Evolutionary conservation across 148 eudicot genomes (phyloP), one percentile per base, ranked within the genome.

Genomic region (Chenopodium quinoa): DNA sequence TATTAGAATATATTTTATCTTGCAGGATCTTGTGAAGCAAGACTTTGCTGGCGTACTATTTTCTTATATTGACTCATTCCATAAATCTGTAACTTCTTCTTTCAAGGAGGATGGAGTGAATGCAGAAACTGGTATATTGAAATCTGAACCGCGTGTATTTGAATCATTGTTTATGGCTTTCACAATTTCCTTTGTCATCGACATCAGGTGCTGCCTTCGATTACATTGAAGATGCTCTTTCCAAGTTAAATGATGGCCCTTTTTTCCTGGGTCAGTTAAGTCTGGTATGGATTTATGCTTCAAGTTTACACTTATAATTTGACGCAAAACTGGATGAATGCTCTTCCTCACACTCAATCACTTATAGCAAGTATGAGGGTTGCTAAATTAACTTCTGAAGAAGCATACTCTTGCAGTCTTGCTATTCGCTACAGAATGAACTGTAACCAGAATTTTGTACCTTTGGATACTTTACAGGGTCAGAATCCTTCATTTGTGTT

Each of bases 221-320:
- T 83, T 85, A 84, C 64, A 80, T 93, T 76, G 97, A 91, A 77
- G 85, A 71, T 9, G 87, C 92, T 74, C 94, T 91, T 79, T 82
- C 88, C 76, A 90, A 84, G 85, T 91, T 86, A 78, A 85, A 87
- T 9, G 89, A 87, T 75, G 93, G 93, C 66, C 92, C 93, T 11
- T 92, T 89, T 83, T 78, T 92, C 79, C 88, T 92, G 16, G 92
- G 90, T 34, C 82, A 88, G 65, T 90, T 93, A 78, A 90, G 93
- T 80, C 80, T 91, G 84, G 97, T 89, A 84, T 85, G 91, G 46
- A 77, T 47, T 46, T 67, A 62, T 73, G 54, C 23, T 34, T 78
- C 50, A 16, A 32, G 25, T 46, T 62, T 0, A 12, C 23, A 44
- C 62, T 56, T 72, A 32, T 69, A 52, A 17, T 63, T 73, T 56